phyloP scores from a whole-genome alignment of 1,284 basidiomycete genomes.

The Ganoderma boninense region DNA sequence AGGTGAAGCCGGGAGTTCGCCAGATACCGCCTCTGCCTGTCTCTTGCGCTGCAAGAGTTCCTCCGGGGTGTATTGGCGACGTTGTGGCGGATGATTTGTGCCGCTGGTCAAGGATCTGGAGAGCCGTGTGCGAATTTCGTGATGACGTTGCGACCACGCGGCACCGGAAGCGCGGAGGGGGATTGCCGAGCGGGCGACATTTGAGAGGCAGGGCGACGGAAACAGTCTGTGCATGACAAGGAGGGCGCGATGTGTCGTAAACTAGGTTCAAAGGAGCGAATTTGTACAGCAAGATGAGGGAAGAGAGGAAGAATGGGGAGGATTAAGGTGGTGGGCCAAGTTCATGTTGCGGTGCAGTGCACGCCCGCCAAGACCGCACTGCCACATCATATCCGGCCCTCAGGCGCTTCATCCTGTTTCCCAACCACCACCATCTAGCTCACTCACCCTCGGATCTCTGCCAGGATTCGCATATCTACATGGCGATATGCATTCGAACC shows the following conservation, averaged over 20 bases:
- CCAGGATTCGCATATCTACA: not conserved
- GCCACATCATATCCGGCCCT: not conserved
- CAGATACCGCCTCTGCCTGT: slow-evolving; percentile 23
- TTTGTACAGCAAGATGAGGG: slow-evolving; percentile 3
- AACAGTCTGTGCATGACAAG: not conserved
- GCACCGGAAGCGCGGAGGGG: not conserved
- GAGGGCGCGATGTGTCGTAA: not conserved
- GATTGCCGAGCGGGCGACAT: not conserved
- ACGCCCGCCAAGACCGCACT: not conserved
- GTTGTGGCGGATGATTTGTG: slow-evolving; percentile 2
- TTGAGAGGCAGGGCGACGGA: not conserved
- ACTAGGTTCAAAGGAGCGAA: not conserved
- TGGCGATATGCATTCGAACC: too few species aligned
- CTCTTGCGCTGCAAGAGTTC: slow-evolving; percentile 18
- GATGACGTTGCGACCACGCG: slow-evolving; percentile 15
- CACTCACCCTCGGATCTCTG: not conserved
- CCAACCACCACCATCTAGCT: not conserved
- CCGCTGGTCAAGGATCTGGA: not conserved
- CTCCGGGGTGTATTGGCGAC: slow-evolving; percentile 12
- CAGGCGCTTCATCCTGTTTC: not conserved
- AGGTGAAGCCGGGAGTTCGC: slow-evolving; percentile 32
- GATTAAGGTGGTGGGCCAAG: not conserved
- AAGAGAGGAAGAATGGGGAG: not conserved
- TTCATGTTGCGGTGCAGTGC: not conserved
- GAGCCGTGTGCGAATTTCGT: not conserved